phyloP scores from a whole-genome alignment of 805 yeast species.

The Danielia reshetovae region DNA sequence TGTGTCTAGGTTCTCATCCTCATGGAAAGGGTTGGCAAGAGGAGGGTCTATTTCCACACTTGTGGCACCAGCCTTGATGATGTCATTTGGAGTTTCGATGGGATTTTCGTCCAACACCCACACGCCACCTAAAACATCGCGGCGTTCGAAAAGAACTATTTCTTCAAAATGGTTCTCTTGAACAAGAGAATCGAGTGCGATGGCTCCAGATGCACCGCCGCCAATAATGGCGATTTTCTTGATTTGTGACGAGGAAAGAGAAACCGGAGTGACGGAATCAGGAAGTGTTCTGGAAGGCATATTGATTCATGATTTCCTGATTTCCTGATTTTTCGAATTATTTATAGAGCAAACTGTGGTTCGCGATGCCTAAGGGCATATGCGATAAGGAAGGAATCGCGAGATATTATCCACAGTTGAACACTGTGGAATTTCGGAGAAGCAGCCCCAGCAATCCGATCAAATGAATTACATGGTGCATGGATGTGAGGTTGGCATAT shows the following conservation, averaged over 20 bases:
- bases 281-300: background rate
- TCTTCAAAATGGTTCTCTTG: constrained; percentile 29
- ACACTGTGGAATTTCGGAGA: too few relatives aligned
- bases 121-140: constrained; percentile 39
- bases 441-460: too few relatives aligned
- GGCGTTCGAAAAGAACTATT: constrained; percentile 39
- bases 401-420: too few relatives aligned
- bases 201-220: constrained; percentile 50
- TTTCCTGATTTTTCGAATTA: too few relatives aligned
- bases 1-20: background rate
- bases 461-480: too few relatives aligned
- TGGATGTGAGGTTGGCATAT: too few relatives aligned
- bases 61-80: constrained; percentile 17
- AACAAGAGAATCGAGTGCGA: constrained; percentile 35
- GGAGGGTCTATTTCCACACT: constrained; percentile 25
- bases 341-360: too few relatives aligned
- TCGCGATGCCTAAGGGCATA: too few relatives aligned
- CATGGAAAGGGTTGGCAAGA: constrained; percentile 18
- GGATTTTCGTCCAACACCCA: constrained; percentile 34
- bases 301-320: too few relatives aligned
- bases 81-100: constrained; percentile 8
- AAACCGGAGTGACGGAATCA: background rate
- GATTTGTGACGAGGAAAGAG: constrained; percentile 6
- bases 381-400: too few relatives aligned
- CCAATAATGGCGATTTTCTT: constrained; percentile 42